Evolutionary conservation across 2,329 filamentous ascomycete species (phyloP), one percentile per base, ranked within the genome.

Genomic region (Colletotrichum sp.): DNA sequence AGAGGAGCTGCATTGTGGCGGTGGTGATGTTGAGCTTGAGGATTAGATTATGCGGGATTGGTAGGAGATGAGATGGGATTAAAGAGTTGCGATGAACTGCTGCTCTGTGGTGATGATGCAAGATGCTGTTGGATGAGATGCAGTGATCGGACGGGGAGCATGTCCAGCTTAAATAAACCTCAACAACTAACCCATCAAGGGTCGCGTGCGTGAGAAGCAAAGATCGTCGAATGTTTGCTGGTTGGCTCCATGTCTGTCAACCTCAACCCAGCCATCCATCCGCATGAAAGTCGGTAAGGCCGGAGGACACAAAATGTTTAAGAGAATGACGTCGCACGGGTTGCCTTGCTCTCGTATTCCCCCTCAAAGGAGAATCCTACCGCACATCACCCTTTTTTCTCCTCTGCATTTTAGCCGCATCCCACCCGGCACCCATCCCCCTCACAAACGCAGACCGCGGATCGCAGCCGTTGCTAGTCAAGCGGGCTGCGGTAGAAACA

Each of bases 251-350:
- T 57, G 65, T 24, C 21, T 26, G 55, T 18, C 55, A 21, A 28
- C 28, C 16, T 36, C 55, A 16, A 68, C 32, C 68, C 55, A 24
- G 26, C 24, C 36, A 62, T 49, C 63, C 34, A 52, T 32, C n/a
- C 34, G 59, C 59, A 74, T 66, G 39, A 77, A 76, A 69, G 68
- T 66, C 68, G 76, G 76, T 72, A 64, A 76, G 18, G 44, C 72
- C 63, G 67, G 67, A 49, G 55, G 44, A 55, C 28, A 39, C 52
- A 36, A n/a, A 18, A n/a, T 26, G 24, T 32, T 26, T 6, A 21
- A 28, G 34, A 49, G 70, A 65, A 67, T 77, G 76, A 76, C 72
- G 76, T 77, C 68, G 76, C 65, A 77, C 68, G 39, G n/a, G 65
- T 62, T 21, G 52, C 32, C 66, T 59, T 52, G 44, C 44, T 60